Conservation (phyloP, 768 basidiomycete genomes). For the Suillus subalutaceus region DNA sequence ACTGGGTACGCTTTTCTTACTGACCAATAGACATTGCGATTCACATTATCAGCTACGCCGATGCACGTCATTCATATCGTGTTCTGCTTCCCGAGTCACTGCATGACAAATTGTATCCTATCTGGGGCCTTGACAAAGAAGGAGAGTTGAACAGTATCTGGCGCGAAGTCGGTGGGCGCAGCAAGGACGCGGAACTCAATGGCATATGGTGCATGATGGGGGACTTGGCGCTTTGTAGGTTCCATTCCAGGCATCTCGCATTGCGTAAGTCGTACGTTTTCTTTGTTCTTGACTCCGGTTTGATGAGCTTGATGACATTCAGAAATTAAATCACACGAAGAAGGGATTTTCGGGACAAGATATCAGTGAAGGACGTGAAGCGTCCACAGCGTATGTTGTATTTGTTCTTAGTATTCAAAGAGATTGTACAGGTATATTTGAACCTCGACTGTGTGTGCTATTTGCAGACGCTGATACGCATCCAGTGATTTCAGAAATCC, state of each 20-base stretch:
- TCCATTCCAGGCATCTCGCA: conserved; percentile 69
- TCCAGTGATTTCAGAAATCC: background rate
- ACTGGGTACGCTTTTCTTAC: conserved; percentile 44
- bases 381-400: background rate
- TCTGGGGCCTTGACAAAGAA: conserved; percentile 36
- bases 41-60: conserved; percentile 20
- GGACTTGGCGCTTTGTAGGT: conserved; percentile 62
- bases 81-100: conserved; percentile 23
- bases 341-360: conserved; percentile 41
- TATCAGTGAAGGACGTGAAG: conserved; percentile 16
- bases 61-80: conserved; percentile 21
- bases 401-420: background rate
- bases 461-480: background rate
- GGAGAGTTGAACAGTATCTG: conserved; percentile 35
- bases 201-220: conserved; percentile 64
- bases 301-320: conserved; percentile 4
- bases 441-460: background rate
- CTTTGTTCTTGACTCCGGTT: background rate
- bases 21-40: background rate
- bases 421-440: background rate
- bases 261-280: conserved; percentile 50
- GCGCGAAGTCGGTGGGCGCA: conserved; percentile 49
- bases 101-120: conserved; percentile 21
- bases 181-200: conserved; percentile 18
- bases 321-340: conserved; percentile 76